Base-by-base conservation (phyloP, 805 yeast genomes). In the Suhomyces pyralidae region DNA sequence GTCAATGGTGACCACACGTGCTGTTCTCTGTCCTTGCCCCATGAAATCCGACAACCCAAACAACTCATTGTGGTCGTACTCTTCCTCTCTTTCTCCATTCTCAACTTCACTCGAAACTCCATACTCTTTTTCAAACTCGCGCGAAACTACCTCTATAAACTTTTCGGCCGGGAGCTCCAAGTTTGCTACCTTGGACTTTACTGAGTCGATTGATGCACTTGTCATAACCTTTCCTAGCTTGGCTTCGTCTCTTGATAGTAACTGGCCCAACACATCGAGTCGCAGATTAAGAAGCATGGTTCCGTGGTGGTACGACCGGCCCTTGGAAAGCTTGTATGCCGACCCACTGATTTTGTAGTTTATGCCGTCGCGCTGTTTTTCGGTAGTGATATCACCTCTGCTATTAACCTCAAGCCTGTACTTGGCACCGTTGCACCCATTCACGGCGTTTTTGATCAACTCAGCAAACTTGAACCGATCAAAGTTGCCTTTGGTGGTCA, bases 291-390 rank as follows among this genome's bases (percentile, higher is more conserved):
- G 72, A 7, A 94, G 74, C 97, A 94, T 89, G 0, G 99, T 94
- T 0, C 97, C 99, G 71, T 94, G 99, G 65, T 94, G 99, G 58
- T 92, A 86, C 6, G 96, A 84, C 59, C 83, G 83, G 0, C 94
- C 92, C 47, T 80, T 79, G 5, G 96, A 85, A 30, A 94, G 76
- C 65, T 92, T 92, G 68, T 82, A 94, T 0, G 99, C 97, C 7
- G 96, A 88, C 0, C 99, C 99, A 60, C 96, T 87, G 4, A 94
- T 83, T 63, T 94, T 94, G 22, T 65, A 71, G 20, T 53, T 51
- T 7, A 60, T 54, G 1, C 68, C 71, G 14, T 61, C 62, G 1
- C 54, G 48, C 26, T 60, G 63, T 22, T 45, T 28, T 6, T 50
- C 61, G 15, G 83, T 80, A 8, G 84, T 77, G 26, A 93, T 85